Conservation (phyloP, 2,329 filamentous ascomycete genomes). For the Ophiostoma novo-ulmi region DNA sequence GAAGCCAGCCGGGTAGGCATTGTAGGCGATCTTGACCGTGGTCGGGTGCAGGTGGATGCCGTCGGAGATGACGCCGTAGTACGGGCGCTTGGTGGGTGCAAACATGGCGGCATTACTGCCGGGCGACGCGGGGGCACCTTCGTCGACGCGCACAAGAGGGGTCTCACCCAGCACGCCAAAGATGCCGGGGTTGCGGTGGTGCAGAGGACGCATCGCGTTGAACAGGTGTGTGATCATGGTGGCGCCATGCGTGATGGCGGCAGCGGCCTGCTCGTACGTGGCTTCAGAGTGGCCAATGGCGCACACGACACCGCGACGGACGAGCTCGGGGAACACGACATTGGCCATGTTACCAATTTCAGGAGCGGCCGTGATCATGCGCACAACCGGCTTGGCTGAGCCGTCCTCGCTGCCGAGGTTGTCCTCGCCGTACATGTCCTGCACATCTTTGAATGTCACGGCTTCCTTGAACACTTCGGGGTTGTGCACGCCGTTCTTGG, state of each 20-base stretch:
- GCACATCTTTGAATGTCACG: constrained; percentile 59
- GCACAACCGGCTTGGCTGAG: constrained; percentile 48
- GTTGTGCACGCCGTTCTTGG: constrained; percentile 84
- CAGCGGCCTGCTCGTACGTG: constrained; percentile 73
- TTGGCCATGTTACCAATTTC: constrained; percentile 67
- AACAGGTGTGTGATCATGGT: constrained; percentile 91
- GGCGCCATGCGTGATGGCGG: constrained; percentile 66
- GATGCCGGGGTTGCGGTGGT: constrained; percentile 85
- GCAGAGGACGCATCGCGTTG: constrained; percentile 87
- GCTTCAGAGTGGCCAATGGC: constrained; percentile 84
- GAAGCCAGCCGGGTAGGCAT: constrained; percentile 76
- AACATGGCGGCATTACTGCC: constrained; percentile 25
- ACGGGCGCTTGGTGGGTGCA: constrained; percentile 61
- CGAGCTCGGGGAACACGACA: constrained; percentile 60
- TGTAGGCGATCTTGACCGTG: constrained; percentile 82
- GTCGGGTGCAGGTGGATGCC: constrained; percentile 87
- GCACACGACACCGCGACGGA: constrained; percentile 62
- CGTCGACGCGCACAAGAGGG: constrained; percentile 17
- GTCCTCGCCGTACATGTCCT: constrained; percentile 63
- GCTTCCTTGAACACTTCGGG: constrained; percentile 63
- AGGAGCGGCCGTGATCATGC: constrained; percentile 81
- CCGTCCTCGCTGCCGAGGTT: constrained; percentile 49
- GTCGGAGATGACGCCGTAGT: constrained; percentile 84
- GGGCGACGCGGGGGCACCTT: constrained; percentile 25
- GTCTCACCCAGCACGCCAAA: constrained; percentile 74